Base-by-base conservation (phyloP, 108 stramenopile species). In the Poteriospumella lacustris region DNA sequence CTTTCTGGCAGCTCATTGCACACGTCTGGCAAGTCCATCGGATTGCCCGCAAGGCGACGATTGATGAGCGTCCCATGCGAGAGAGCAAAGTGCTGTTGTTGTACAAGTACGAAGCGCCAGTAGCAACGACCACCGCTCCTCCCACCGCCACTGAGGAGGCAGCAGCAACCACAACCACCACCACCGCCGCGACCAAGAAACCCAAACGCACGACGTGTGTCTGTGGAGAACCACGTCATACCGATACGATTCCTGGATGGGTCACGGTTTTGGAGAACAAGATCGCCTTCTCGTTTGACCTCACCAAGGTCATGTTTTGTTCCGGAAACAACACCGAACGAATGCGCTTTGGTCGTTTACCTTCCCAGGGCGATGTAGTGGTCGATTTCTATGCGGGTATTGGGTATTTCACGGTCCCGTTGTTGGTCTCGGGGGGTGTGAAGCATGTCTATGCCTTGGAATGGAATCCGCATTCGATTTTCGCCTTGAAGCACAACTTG, bases 361-460 rank as follows among this genome's bases (percentile, higher is more conserved):
- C 91, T 0, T 87, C 84, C 78, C 40, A 70, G 34, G 89, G 85
- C 3, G 94, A 97, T 58, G 58, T 78, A 0, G 85, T 96, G 1
- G 83, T 96, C 76, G 96, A 97, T 69, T 85, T 97, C 86, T 97
- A 94, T 80, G 90, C 92, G 28, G 96, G 96, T 0, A 96, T 97
- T 81, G 96, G 96, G 38, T 97, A 97, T 78, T 97, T 93, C 68
- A 92, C 95, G 19, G 80, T 97, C 1, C 96, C 95, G 0, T 91
- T 93, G 0, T 58, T 92, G 43, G 70, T 93, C 39, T 84, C 88
- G 73, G 94, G 90, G 0, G 82, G 85, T 58, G 94, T 90, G 0
- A 43, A 60, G 9, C 81, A 85, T 58, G 91, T 95, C 2, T 81
- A 85, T 24, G 90, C 92, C 0, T 94, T 92, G 68, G 96, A 97